Evolutionary conservation across 73 alveolate species (phyloP).

Genomic region (Paraurostyla sp.): DNA sequence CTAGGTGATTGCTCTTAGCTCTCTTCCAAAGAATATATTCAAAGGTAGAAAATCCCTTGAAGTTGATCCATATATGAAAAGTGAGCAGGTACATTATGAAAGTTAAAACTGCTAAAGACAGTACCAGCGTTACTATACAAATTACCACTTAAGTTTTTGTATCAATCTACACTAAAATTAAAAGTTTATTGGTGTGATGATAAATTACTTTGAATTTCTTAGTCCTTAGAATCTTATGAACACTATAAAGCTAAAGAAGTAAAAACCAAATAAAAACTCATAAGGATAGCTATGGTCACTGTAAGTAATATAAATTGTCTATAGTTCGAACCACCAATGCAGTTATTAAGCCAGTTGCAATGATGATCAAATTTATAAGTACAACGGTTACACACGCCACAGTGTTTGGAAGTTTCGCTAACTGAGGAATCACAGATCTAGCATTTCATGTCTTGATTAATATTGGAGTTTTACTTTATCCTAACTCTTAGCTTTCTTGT

Average conservation of each 20-base stretch:
- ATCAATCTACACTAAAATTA: background rate
- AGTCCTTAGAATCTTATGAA: background rate
- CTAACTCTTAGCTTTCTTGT: background rate
- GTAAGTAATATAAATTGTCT: conserved; percentile 20
- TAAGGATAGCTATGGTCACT: background rate
- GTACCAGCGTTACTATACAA: background rate
- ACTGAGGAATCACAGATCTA: background rate
- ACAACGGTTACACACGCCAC: conserved; percentile 70
- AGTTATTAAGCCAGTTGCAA: conserved; percentile 78
- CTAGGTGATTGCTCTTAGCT: background rate
- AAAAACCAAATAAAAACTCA: background rate
- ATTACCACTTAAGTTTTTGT: background rate
- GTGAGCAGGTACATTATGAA: conserved; percentile 17
- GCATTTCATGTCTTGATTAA: background rate
- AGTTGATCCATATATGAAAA: conserved; percentile 26
- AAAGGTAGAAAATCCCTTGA: conserved; percentile 39
- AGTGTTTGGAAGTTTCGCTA: conserved; percentile 58
- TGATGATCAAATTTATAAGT: conserved; percentile 77
- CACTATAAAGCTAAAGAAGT: background rate
- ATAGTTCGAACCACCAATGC: conserved; percentile 74
- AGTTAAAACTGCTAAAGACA: background rate
- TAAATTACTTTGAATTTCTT: background rate
- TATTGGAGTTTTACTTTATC: background rate
- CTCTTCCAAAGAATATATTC: conserved; percentile 13
- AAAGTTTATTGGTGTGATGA: background rate